Evolutionary conservation across 768 basidiomycete genomes (phyloP), one percentile per base, ranked within the genome.

Genomic region (Mycena venus): DNA sequence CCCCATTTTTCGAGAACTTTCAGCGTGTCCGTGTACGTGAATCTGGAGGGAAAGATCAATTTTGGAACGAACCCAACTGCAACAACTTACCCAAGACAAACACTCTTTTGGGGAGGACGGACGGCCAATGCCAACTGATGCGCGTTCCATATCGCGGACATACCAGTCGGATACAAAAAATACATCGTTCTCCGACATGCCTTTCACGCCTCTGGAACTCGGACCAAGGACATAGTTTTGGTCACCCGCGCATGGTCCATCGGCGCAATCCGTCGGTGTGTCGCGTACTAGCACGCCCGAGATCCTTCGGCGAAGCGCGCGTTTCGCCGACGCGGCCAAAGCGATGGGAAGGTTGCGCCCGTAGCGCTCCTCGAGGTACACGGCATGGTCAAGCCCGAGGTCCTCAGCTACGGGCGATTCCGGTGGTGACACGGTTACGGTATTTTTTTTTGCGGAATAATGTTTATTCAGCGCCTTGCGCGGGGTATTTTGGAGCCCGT

Each of bases 1-100:
- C 98, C 98, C 96, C 97, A 99, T 83, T 99, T 99, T 78, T 97
- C 88, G 2, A 99, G 87, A 47, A 97, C 90, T 83, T 99, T 99
- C 71, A 98, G 90, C 6, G 98, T 99, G 80, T 99, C 98, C 11
- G 92, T 95, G 82, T 99, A 99, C 0, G 97, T 94, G 83, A 99
- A 99, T 19, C 97, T 98, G 75, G 38, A 27, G 31, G 27, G 29
- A 32, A n/a, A n/a, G 27, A 9, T 75, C 61, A 40, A 40, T 15
- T 44, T 25, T 44, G 10, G 27, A n/a, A 61, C n/a, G 34, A 68
- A 31, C 19, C 19, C 23, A 64, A 21, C 32, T 9, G 40, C 32
- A 21, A 36, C 17, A 25, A 84, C 93, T 75, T 78, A 98, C 97
- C 98, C 98, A 78, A 98, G 99, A 80, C 96, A 98, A 34, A 97